Base-by-base conservation (phyloP, 208 protist species). In the Wallacemonas sp. region DNA sequence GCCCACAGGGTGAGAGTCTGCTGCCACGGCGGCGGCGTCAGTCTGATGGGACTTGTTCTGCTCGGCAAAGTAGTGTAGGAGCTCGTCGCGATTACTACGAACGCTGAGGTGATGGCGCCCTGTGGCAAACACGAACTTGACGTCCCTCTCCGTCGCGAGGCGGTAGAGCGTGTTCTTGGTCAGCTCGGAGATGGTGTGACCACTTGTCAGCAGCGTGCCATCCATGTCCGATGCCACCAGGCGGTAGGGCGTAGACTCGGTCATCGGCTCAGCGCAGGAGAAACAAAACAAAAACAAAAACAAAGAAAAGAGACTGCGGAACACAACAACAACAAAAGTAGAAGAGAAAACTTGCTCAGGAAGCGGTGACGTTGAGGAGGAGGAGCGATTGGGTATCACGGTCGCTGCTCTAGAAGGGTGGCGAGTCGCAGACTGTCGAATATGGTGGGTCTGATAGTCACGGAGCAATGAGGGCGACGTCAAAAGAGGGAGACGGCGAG, bases 221-320 rank as follows among this genome's bases (percentile, higher is more conserved):
- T 91, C 84, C 67, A 91, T 82, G 58, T 91, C 84, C 36, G 78
- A 81, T 42, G 84, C 80, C 9, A 88, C 81, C 2, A 91, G 45
- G 30, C 64, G 68, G 53, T 82, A 90, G 15, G 70, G 63, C 22
- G 51, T 31, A 0, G 31, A 33, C 5, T 15, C 56, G 6, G 51
- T 14, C 51, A 58, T 58, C n/a, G n/a, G n/a, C n/a, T n/a, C n/a
- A n/a, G n/a, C n/a, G n/a, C n/a, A n/a, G n/a, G n/a, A n/a, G n/a
- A n/a, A n/a, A n/a, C n/a, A n/a, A n/a, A 49, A 5, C 9, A 49
- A 22, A 49, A 49, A 49, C 9, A 49, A 49, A 49, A 49, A 19
- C 9, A 49, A 49, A 22, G 44, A 14, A 5, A 49, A 49, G 44
- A 49, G 44, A 22, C 44, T 9, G 4, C 17, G 44, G 6, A 19